Evolutionary conservation across 192 early-diverging fungal genomes (phyloP), one percentile per base, ranked within the genome.

Genomic region (Entomortierella beljakovae): DNA sequence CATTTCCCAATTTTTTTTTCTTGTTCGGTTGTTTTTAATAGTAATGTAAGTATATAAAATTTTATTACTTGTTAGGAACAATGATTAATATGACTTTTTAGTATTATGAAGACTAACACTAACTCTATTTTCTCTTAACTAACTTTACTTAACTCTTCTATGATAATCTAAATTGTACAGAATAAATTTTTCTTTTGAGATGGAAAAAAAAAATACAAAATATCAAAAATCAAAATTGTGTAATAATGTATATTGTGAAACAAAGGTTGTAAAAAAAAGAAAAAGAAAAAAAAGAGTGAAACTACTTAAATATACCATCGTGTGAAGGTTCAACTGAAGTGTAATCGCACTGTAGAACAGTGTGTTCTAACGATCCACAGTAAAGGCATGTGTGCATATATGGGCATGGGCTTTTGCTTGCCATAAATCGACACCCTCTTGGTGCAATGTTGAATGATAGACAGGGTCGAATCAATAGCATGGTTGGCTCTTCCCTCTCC

Each of bases 361-460:
- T 51, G 40, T 79, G 75, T 15, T 70, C 68, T 25, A 33, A n/a
- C 26, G 74, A 79, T 2, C 75, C 75, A 48, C 75, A 79, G 51
- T 79, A 79, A 1, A 79, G 67, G 42, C 75, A 79, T 11, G 60
- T 63, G 18, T 79, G 75, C 40, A 69, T 64, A 57, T 70, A 79
- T 18, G 75, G 75, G 32, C 75, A 79, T 6, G 60, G 61, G 11
- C 61, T 64, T n/a, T 79, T 69, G 62, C 64, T 79, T 20, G 62
- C 67, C 57, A 57, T n/a, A 49, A 79, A 79, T 8, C 75, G 75
- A 33, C 75, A 79, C 8, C 75, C 75, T n/a, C 49, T 79, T 2
- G 75, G 75, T n/a, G 75, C 75, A 56, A 79, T 79, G 68, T 79
- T 79, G 26, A 52, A 79, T 22, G 75, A 79, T 20, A 79, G 49